phyloP scores from a whole-genome alignment of 1,139 yeast species.

The Yamadazyma jaroonii region DNA sequence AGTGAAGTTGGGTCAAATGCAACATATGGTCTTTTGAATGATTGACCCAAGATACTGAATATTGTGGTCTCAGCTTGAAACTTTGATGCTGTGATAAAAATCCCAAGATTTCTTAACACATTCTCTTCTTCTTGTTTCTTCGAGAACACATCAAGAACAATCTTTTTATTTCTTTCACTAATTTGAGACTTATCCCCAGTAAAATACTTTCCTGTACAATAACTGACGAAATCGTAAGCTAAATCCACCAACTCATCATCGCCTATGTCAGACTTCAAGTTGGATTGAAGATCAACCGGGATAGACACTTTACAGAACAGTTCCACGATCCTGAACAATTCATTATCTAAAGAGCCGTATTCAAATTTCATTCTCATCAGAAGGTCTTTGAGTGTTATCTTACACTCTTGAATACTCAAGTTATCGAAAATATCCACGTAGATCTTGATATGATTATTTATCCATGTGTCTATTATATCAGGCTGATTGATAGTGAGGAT shows the following conservation, averaged over 20 bases:
- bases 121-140: background rate
- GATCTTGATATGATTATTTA: conserved; percentile 9
- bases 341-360: background rate
- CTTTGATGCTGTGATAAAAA: background rate
- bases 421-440: conserved; percentile 15
- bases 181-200: background rate
- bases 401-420: conserved; percentile 14
- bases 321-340: background rate
- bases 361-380: background rate
- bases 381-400: conserved; percentile 11
- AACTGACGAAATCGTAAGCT: conserved; percentile 2
- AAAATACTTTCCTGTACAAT: background rate
- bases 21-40: background rate
- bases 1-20: background rate
- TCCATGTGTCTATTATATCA: conserved; percentile 12
- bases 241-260: conserved; percentile 2
- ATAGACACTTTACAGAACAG: background rate
- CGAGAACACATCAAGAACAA: conserved; percentile 1
- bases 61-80: background rate
- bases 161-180: background rate
- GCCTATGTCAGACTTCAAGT: conserved; percentile 2
- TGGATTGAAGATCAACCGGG: conserved; percentile 1
- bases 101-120: conserved; percentile 1
- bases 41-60: background rate
- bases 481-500: conserved; percentile 10